Conservation (phyloP, 306 rosid species). For the Quercus mongolica region DNA sequence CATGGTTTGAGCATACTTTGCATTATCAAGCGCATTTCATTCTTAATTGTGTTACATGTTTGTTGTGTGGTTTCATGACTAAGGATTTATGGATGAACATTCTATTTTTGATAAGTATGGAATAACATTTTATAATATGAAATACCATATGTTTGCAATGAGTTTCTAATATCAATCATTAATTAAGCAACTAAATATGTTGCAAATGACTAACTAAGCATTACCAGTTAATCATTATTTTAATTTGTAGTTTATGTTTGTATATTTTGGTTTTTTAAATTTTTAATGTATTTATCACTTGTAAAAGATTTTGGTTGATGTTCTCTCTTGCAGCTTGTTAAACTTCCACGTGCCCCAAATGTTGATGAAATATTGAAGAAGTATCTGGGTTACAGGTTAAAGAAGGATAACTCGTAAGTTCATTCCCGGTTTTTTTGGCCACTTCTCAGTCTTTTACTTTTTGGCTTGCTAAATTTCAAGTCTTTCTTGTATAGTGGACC, state of each 20-base stretch:
- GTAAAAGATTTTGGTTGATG: conserved; percentile 13
- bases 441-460: conserved; percentile 10
- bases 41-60: background rate
- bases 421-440: conserved; percentile 10
- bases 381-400: conserved; percentile 58
- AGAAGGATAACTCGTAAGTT: conserved; percentile 77
- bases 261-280: background rate
- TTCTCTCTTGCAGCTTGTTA: conserved; percentile 68
- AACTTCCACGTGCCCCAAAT: conserved; percentile 85
- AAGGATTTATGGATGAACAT: background rate
- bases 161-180: no score
- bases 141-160: no score
- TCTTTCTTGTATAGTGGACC: background rate
- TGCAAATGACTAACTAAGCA: no score
- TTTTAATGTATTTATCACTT: background rate
- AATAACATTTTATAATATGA: no score
- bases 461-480: conserved; percentile 1
- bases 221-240: background rate
- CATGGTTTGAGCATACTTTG: background rate
- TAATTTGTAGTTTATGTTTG: background rate
- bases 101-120: background rate
- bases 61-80: background rate
- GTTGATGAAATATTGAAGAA: conserved; percentile 68
- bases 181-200: no score
- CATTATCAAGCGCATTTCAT: background rate